These are phyloP conservation scores for Rubia tinctorum DNA, from an alignment of 305 asterid genomes.

Conservation along the genomic window DNA sequence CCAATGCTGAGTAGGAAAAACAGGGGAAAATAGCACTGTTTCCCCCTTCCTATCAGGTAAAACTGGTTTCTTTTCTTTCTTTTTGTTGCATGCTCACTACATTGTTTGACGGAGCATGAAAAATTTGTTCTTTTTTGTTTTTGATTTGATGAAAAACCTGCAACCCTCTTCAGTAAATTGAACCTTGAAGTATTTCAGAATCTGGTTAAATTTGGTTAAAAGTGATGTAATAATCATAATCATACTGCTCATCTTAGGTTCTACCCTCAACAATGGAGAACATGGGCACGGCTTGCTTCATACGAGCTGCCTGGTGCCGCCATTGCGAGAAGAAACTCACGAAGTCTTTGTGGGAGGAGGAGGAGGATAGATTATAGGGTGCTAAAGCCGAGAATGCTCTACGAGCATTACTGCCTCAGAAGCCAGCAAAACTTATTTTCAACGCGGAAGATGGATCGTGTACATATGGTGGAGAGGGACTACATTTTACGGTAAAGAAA, in stretches of 20 bases:
- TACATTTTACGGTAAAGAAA: too few relatives aligned
- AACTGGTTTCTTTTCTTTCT: background rate
- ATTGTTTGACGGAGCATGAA: background rate
- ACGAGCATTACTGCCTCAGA: conserved; percentile 47
- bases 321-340: conserved; percentile 45
- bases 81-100: background rate
- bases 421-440: conserved; percentile 71
- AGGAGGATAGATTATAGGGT: conserved; percentile 38
- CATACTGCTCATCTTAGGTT: conserved; percentile 24
- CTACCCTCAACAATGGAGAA: conserved; percentile 60
- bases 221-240: background rate
- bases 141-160: background rate
- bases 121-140: background rate
- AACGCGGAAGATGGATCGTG: conserved; percentile 9
- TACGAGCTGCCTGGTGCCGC: conserved; percentile 63
- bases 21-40: background rate
- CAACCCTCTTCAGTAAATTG: too few relatives aligned
- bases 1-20: background rate
- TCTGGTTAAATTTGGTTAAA: too few relatives aligned
- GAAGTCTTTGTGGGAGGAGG: conserved; percentile 42
- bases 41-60: background rate
- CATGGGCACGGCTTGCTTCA: conserved; percentile 65
- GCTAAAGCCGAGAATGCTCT: conserved; percentile 35
- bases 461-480: background rate
- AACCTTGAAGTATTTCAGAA: too few relatives aligned